These are phyloP conservation scores for Scheffersomyces lignosus DNA, from an alignment of 805 yeast species.

Conservation along the genomic window DNA sequence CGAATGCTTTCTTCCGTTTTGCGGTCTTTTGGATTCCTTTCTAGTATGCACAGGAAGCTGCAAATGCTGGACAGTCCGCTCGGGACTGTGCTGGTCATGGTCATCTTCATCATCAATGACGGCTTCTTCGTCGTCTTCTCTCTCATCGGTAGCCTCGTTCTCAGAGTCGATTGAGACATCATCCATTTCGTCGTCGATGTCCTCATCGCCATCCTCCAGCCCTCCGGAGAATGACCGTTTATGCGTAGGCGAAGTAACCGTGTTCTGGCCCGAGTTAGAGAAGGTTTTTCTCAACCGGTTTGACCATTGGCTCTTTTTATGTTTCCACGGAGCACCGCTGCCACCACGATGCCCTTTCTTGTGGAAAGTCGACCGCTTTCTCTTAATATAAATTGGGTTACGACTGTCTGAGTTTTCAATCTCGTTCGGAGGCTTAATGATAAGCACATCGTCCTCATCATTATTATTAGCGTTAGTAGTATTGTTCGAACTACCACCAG, in stretches of 20 bases:
- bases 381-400: slow-evolving; percentile 37
- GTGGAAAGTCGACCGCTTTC: too few species aligned
- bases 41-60: too few species aligned
- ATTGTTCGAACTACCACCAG: slow-evolving; percentile 23
- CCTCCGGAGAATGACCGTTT: not conserved
- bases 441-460: slow-evolving; percentile 75
- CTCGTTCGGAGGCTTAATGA: slow-evolving; percentile 77
- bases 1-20: slow-evolving; percentile 10
- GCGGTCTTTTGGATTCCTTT: too few species aligned
- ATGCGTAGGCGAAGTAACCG: slow-evolving; percentile 1
- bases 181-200: too few species aligned
- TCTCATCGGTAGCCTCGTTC: slow-evolving; percentile 9
- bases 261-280: slow-evolving; percentile 16
- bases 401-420: slow-evolving; percentile 41
- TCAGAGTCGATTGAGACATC: slow-evolving; percentile 25
- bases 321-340: too few species aligned
- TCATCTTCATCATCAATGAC: slow-evolving; percentile 17
- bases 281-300: slow-evolving; percentile 23
- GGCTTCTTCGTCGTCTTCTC: slow-evolving; percentile 11
- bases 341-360: too few species aligned
- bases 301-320: slow-evolving; percentile 18
- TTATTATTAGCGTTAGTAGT: slow-evolving; percentile 26
- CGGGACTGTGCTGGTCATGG: too few species aligned
- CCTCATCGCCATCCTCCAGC: slow-evolving; percentile 11
- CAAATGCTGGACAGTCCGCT: too few species aligned